A percentile compares a stretch with the other conserved stretches of the same genome.
phyloP scores from a whole-genome alignment of 2,329 filamentous ascomycete species.

The Phyllosticta paracitricarpa region DNA sequence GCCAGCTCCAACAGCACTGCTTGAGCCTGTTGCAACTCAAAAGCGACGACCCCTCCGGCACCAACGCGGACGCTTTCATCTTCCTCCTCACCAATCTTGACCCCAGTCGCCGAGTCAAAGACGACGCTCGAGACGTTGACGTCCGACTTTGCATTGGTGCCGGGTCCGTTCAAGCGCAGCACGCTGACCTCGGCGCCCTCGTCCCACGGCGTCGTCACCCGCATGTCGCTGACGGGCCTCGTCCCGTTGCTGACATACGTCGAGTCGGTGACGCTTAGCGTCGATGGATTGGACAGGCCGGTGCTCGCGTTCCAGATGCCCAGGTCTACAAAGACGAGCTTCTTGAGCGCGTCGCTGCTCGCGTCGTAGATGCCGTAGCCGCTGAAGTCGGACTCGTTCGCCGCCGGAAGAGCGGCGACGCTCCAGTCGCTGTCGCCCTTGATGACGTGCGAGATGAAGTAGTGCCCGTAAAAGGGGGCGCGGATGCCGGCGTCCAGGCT shows the following conservation, averaged over 20 bases:
- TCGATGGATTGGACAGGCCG: slow-evolving; percentile 6
- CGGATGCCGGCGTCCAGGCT: slow-evolving; percentile 5
- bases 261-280: slow-evolving; percentile 1
- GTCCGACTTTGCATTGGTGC: slow-evolving; percentile 7
- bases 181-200: not conserved
- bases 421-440: not conserved
- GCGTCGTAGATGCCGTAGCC: slow-evolving; percentile 1
- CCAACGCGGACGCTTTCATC: not conserved
- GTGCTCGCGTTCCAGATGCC: slow-evolving; percentile 5
- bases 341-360: not conserved
- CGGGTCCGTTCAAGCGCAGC: slow-evolving; percentile 1
- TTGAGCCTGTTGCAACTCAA: slow-evolving; percentile 6
- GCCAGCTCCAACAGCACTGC: slow-evolving; percentile 6
- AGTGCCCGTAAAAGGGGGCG: slow-evolving; percentile 6
- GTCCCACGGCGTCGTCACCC: not conserved
- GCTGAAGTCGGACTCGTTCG: slow-evolving; percentile 3
- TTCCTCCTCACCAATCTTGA: not conserved
- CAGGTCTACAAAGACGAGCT: slow-evolving; percentile 8
- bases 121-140: not conserved
- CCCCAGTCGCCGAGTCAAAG: slow-evolving; percentile 1
- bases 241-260: slow-evolving; percentile 3
- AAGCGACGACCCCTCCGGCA: not conserved
- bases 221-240: not conserved
- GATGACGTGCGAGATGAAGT: slow-evolving; percentile 8
- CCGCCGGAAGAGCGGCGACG: slow-evolving; percentile 2